Percentiles rank a stretch among this genome's conserved stretches.
Conservation (phyloP, 768 basidiomycete genomes). For the Podaxis rugospora region DNA sequence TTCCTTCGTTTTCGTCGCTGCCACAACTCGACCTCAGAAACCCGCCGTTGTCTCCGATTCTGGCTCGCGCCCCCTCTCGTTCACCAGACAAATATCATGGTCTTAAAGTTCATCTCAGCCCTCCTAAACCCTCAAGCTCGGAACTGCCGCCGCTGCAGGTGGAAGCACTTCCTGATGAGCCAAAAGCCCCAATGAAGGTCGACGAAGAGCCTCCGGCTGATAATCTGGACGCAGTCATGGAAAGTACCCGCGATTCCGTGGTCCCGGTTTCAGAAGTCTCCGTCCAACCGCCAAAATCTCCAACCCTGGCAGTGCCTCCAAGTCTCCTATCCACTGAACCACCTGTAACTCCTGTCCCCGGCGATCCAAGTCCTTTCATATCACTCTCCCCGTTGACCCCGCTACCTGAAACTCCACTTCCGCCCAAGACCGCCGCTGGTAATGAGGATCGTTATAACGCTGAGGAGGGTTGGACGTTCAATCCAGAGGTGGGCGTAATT, state of each 20-base stretch:
- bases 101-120: constrained; percentile 24
- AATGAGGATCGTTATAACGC: constrained; percentile 20
- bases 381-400: constrained; percentile 42
- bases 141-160: neutral
- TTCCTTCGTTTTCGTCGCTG: constrained; percentile 24
- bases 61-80: constrained; percentile 31
- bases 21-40: constrained; percentile 40
- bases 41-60: constrained; percentile 36
- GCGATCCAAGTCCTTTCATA: neutral
- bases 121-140: constrained; percentile 9
- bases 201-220: constrained; percentile 15
- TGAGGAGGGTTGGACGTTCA: constrained; percentile 19
- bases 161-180: constrained; percentile 19
- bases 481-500: constrained; percentile 19
- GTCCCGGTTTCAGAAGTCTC: neutral
- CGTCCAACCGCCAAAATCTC: constrained; percentile 8
- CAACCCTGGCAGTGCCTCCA: constrained; percentile 16
- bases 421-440: constrained; percentile 13
- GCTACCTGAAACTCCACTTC: constrained; percentile 42
- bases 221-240: neutral
- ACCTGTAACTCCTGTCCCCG: neutral
- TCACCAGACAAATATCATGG: constrained; percentile 40
- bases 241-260: neutral
- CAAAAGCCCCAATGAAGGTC: constrained; percentile 19
- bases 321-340: constrained; percentile 9